Conservation (phyloP, 2,329 filamentous ascomycete species). For the Stagonosporopsis chrysanthemi region DNA sequence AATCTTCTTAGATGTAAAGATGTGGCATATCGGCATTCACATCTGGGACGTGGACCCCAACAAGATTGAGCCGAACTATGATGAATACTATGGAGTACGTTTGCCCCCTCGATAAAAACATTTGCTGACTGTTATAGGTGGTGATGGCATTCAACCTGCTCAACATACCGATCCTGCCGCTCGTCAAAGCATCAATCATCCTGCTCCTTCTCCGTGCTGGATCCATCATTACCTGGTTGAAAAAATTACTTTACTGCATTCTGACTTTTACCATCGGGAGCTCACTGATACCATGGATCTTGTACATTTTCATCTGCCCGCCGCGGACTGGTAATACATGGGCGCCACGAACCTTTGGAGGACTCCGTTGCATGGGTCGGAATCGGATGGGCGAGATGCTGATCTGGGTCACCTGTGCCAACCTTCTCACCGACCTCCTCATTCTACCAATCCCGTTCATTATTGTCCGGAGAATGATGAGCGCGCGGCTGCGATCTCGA, state of each 20-base stretch:
- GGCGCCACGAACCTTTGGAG: slow-evolving; percentile 49
- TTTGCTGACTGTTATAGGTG: slow-evolving; percentile 34
- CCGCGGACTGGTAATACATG: slow-evolving; percentile 51
- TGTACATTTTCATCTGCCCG: slow-evolving; percentile 52
- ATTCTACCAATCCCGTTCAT: slow-evolving; percentile 53
- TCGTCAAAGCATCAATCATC: slow-evolving; percentile 53
- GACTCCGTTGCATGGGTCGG: slow-evolving; percentile 49
- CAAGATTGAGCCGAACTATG: slow-evolving; percentile 47
- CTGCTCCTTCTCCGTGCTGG: slow-evolving; percentile 50
- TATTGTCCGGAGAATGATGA: slow-evolving; percentile 52
- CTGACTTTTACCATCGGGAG: slow-evolving; percentile 47
- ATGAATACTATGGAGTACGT: slow-evolving; percentile 46
- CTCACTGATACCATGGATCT: slow-evolving; percentile 47
- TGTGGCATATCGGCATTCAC: slow-evolving; percentile 50
- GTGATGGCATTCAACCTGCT: slow-evolving; percentile 50
- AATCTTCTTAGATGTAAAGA: slow-evolving; percentile 41
- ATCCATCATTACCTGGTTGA: slow-evolving; percentile 50
- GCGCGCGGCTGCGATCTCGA: slow-evolving; percentile 47
- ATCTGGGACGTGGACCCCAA: slow-evolving; percentile 47
- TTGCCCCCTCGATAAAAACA: background rate
- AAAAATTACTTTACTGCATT: slow-evolving; percentile 48
- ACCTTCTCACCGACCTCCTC: slow-evolving; percentile 51
- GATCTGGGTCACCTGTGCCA: slow-evolving; percentile 53
- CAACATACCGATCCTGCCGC: slow-evolving; percentile 51
- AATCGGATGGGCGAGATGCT: slow-evolving; percentile 49